Base-by-base conservation (phyloP, 192 early-diverging fungal species). In the Coemansia sp. region DNA sequence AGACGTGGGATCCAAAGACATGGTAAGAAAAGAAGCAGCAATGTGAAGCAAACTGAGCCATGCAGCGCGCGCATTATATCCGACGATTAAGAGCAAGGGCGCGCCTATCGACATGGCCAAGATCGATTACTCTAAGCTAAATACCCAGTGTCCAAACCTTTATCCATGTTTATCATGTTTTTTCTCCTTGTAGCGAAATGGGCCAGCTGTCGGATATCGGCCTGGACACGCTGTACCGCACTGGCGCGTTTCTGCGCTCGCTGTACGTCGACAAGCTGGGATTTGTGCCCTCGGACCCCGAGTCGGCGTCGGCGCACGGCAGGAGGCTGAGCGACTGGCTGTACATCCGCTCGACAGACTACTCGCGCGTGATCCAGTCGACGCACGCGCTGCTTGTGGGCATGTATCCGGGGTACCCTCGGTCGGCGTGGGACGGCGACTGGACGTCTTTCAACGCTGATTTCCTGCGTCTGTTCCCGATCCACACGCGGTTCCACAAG, bases 331-430 rank as follows among this genome's bases (percentile, higher is more conserved):
- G 57, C 42, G 61, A 76, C 35, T 66, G 66, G 61, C 58, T 87
- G 47, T 86, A 85, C 59, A 62, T 85, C 57, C 77, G 84, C 29
- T 69, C 80, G 4, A 84, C 86, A 0, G 85, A 84, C 55, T 89
- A 87, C 66, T 69, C 85, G 24, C 78, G 88, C 35, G 86, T 86
- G 4, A 70, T 89, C 58, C 86, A 89, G 58, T 83, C 79, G 9
- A 75, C 87, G 3, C 83, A 85, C 51, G 83, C 83, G 69, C 75
- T 89, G 16, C 54, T 89, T 0, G 67, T 72, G 13, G 85, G 88
- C 0, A 62, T 89, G 51, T 84, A 76, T 63, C 85, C 85, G 18
- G 62, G 51, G 4, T 49, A 64, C 22, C 75, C 75, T 23, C 16
- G 19, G 19, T 34, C n/a, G 1, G 24, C 53, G 9, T 23, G 29